Percentiles rank a stretch among this genome's conserved stretches.
Conservation (phyloP, 2,329 filamentous ascomycete genomes). For the Diaporthe ampelina region DNA sequence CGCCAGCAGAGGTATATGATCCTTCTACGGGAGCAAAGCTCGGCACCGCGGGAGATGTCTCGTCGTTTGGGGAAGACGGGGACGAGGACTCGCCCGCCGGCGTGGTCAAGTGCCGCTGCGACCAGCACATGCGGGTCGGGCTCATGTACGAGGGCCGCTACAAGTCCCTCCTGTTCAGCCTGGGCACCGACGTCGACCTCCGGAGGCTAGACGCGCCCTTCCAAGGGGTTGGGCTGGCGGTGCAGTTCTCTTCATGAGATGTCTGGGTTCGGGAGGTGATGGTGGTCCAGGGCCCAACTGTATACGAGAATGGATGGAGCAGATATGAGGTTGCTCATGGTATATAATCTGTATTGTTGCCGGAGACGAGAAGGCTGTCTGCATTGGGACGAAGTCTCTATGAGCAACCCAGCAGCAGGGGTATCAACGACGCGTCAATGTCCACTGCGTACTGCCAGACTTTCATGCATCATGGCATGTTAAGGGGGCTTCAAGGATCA, state of each 20-base stretch:
- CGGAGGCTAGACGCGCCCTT: conserved; percentile 82
- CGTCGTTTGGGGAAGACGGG: conserved; percentile 25
- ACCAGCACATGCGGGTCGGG: conserved; percentile 89
- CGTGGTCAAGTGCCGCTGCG: conserved; percentile 89
- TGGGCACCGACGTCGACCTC: conserved; percentile 88
- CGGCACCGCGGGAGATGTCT: background rate
- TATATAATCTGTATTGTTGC: background rate
- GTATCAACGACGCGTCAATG: background rate
- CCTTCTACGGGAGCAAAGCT: conserved; percentile 39
- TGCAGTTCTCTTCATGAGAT: conserved; percentile 84
- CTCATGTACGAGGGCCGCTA: conserved; percentile 93
- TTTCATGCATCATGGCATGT: no score
- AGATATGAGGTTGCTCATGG: background rate
- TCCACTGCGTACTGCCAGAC: no score
- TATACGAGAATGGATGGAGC: background rate
- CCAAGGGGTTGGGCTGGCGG: conserved; percentile 80
- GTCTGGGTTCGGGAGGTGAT: no score
- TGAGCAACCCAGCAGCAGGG: background rate
- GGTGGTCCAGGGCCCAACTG: background rate
- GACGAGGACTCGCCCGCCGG: conserved; percentile 59
- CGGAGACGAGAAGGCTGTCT: no score
- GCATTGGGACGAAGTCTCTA: background rate
- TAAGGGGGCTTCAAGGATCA: background rate
- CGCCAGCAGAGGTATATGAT: conserved; percentile 49
- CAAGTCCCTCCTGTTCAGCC: conserved; percentile 92